phyloP scores from a whole-genome alignment of 2,329 filamentous ascomycete genomes.

The Epichloe typhina region DNA sequence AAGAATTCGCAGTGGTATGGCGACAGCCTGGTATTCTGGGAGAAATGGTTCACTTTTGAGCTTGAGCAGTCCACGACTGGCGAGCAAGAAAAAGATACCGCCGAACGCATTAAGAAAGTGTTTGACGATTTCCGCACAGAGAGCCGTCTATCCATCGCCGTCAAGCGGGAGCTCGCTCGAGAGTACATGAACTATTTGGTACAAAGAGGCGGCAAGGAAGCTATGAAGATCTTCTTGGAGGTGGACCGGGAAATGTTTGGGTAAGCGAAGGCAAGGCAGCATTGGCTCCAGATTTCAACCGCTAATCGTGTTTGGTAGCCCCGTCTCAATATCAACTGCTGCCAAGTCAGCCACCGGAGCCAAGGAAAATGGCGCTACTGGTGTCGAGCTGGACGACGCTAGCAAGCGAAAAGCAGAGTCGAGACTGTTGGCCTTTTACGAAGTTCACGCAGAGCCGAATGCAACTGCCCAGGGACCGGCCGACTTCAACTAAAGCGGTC shows the following conservation, averaged over 20 bases:
- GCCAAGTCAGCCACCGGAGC: constrained; percentile 9
- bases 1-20: constrained; percentile 74
- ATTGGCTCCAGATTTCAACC: neutral
- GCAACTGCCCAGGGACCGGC: constrained; percentile 35
- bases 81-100: constrained; percentile 50
- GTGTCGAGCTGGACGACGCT: constrained; percentile 36
- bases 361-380: constrained; percentile 33
- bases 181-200: constrained; percentile 75
- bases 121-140: constrained; percentile 62
- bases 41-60: constrained; percentile 79
- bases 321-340: constrained; percentile 11
- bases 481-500: constrained; percentile 32
- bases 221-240: constrained; percentile 73
- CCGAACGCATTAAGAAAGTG: constrained; percentile 66
- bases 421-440: constrained; percentile 37
- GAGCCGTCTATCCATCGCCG: constrained; percentile 52
- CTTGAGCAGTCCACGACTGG: constrained; percentile 62
- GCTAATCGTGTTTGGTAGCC: constrained; percentile 9
- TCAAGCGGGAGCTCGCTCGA: constrained; percentile 63
- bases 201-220: constrained; percentile 66
- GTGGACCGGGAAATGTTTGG: constrained; percentile 84
- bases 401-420: constrained; percentile 38
- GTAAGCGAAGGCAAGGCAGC: constrained; percentile 27
- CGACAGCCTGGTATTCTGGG: constrained; percentile 82
- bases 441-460: constrained; percentile 35